Base-by-base conservation (phyloP, 2,329 filamentous ascomycete genomes). In the Diaporthe nobilis region DNA sequence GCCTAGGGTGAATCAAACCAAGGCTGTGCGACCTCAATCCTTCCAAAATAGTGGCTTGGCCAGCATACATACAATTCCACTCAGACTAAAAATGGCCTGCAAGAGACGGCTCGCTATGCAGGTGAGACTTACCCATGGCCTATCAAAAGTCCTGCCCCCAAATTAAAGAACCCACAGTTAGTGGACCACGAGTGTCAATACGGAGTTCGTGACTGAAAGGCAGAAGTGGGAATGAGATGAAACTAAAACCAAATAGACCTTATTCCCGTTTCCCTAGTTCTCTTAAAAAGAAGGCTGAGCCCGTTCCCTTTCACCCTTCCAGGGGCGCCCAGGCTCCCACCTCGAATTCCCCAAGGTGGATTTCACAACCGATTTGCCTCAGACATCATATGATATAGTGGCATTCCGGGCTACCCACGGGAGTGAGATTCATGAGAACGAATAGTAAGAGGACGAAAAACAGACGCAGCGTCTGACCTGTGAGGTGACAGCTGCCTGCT, bases 41-140 rank as follows among this genome's bases (percentile, higher is more conserved):
- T 63, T 63, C 39, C 28, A 20, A 28, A 28, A 28, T 63, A 63
- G 60, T 49, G 61, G 61, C 61, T 67, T 49, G 61, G 61, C 42
- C 28, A 49, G 61, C 61, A 67, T 34, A 49, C 9, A n/a, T 34
- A 49, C 9, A n/a, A n/a, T 13, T 10, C 9, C 10, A 49, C 42
- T 67, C 7, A 22, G 42, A 15, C 61, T 22, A 28, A 42, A 49
- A 49, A 13, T 31, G 17, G 25, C 20, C 10, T 8, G 28, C 42
- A 67, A 49, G 8, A 49, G 42, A 34, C 22, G 17, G 17, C 42
- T n/a, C 49, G 20, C 20, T 17, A 31, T 37, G 47, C 44, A 25
- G 31, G 22, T 20, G 47, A 37, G 47, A 49, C 39, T n/a, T 22
- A 28, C 17, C 7, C 5, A 17, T 25, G n/a, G 63, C 63, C 63